Percentiles rank a stretch among this genome's conserved stretches.
Evolutionary conservation across 1,284 basidiomycete genomes (phyloP).

Genomic region (Trichosporon inkin): DNA sequence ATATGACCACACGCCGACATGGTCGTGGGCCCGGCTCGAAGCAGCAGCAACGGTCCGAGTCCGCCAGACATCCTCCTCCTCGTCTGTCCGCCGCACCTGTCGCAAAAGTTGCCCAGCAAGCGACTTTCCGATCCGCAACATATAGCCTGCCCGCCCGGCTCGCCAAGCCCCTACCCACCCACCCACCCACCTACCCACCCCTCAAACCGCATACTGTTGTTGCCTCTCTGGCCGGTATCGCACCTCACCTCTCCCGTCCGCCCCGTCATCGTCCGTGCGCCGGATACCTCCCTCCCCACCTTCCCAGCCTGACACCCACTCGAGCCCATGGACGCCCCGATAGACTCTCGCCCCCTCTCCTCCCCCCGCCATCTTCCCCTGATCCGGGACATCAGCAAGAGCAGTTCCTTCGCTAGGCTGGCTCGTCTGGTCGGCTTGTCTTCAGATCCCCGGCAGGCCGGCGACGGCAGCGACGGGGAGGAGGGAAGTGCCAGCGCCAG

Average conservation of each 20-base stretch:
- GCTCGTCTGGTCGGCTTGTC: constrained; percentile 25
- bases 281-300: neutral
- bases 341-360: constrained; percentile 2
- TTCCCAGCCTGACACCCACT: neutral
- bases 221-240: neutral
- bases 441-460: neutral
- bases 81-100: neutral
- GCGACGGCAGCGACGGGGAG: neutral
- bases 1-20: neutral
- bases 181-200: neutral
- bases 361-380: constrained; percentile 13
- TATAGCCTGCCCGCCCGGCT: neutral
- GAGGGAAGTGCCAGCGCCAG: constrained; percentile 10
- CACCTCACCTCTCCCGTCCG: neutral
- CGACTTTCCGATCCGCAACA: neutral
- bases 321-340: neutral
- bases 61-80: neutral
- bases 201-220: neutral
- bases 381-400: constrained; percentile 17
- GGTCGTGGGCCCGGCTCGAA: neutral
- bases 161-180: neutral
- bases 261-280: neutral
- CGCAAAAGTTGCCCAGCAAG: neutral
- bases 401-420: constrained; percentile 26
- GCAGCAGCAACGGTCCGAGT: neutral